A percentile compares a stretch with the other conserved stretches of the same genome.
phyloP scores from a whole-genome alignment of 2,329 filamentous ascomycete species.

The Curvularia verruculosa region DNA sequence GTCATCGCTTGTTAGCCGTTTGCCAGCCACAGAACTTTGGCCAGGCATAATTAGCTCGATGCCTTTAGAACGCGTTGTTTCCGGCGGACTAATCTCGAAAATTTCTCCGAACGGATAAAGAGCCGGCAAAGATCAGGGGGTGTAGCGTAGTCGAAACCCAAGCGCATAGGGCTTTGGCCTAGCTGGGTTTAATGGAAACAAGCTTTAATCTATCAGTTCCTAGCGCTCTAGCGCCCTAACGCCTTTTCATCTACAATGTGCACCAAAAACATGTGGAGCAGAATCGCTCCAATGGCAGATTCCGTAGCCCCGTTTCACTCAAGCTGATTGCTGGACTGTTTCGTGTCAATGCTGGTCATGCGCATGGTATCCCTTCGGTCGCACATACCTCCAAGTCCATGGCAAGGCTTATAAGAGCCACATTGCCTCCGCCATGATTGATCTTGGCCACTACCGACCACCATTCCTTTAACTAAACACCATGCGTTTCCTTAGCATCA shows the following conservation, averaged over 20 bases:
- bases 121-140: conserved; percentile 15
- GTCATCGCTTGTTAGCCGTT: not conserved
- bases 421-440: not conserved
- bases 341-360: conserved; percentile 1
- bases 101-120: conserved; percentile 12
- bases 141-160: conserved; percentile 8
- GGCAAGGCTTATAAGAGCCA: conserved; percentile 9
- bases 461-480: conserved; percentile 4
- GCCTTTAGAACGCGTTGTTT: not conserved
- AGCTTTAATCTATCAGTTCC: conserved; percentile 12
- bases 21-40: not conserved
- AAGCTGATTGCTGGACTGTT: conserved; percentile 14
- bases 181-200: conserved; percentile 16
- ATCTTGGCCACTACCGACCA: not conserved
- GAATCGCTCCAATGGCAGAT: conserved; percentile 10
- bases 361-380: conserved; percentile 11
- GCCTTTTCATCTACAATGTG: conserved; percentile 8
- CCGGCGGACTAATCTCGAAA: conserved; percentile 3
- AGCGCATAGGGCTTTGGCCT: conserved; percentile 5
- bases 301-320: conserved; percentile 5
- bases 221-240: not conserved
- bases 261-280: conserved; percentile 12
- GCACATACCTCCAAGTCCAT: conserved; percentile 5
- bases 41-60: not conserved
- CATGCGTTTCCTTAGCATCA: conserved; percentile 33